Evolutionary conservation across 2,329 filamentous ascomycete species (phyloP), one percentile per base, ranked within the genome.

Genomic region (Chrysoporthe austroafricana): DNA sequence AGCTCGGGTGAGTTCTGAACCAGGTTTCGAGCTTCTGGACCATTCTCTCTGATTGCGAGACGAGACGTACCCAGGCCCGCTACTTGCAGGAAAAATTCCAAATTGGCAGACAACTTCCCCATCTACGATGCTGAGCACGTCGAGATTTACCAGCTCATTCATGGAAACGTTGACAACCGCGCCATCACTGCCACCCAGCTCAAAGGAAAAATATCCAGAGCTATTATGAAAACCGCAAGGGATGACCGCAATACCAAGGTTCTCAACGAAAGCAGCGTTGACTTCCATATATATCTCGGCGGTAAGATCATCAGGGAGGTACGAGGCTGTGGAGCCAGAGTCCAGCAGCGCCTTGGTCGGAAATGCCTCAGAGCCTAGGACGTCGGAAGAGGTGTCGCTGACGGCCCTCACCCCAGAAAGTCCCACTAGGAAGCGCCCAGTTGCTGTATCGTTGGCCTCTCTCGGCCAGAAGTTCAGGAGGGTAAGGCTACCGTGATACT

Each of bases 71-170:
- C 44, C 44, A 39, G 36, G 36, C 14, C 13, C 44, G 44, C 8
- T 18, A 6, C 44, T 46, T 14, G 44, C 44, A 46, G 44, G 44
- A 46, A 4, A 16, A 46, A 46, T 46, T 46, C 87, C 87, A 63
- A 89, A 85, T 71, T 84, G 80, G 74, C 87, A 89, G 36, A 39
- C 36, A 39, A 39, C 36, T 7, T 79, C 74, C 46, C 79, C 69
- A 5, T 79, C 71, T 73, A 84, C 83, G 62, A 77, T 4, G 13
- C 7, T 13, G 4, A 13, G 11, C 52, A 21, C 6, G 11, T 36
- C 18, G 18, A 39, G 59, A 8, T 32, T 26, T 6, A 57, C 52
- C 6, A 57, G 21, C 52, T 57, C 52, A n/a, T 36, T 57, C 52
- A 57, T 57, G 16, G 52, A 57, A 6, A 57, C 52, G 52, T 57